Evolutionary conservation across 257 asterid species (phyloP).

Genomic region (Nicotiana paniculata): DNA sequence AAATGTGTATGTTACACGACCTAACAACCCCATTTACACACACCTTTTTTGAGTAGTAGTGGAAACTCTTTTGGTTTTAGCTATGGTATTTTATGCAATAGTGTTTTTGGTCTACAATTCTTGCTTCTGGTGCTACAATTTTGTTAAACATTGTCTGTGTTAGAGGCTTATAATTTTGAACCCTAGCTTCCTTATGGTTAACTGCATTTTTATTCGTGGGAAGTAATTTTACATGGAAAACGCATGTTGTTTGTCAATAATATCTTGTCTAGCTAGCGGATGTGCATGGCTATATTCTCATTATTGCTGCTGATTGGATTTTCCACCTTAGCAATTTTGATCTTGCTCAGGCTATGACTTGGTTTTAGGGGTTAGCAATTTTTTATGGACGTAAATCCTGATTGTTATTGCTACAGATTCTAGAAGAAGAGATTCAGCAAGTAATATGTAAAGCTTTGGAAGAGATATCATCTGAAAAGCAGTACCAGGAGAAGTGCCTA

Average conservation of each 20-base stretch:
- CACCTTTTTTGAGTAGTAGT: background rate
- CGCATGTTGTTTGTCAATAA: background rate
- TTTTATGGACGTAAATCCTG: background rate
- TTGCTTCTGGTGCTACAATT: background rate
- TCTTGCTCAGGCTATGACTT: background rate
- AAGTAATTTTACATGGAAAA: background rate
- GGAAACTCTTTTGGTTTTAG: background rate
- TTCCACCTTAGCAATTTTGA: background rate
- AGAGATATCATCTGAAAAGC: conserved; percentile 69
- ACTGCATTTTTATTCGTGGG: background rate
- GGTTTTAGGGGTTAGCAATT: conserved; percentile 1
- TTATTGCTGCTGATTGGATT: background rate
- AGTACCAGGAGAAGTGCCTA: conserved; percentile 73
- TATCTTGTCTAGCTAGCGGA: background rate
- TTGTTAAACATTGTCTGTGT: background rate
- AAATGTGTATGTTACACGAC: background rate
- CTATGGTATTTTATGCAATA: background rate
- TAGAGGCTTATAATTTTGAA: background rate
- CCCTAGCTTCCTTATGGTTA: background rate
- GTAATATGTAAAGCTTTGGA: conserved; percentile 66
- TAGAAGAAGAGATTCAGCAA: conserved; percentile 53
- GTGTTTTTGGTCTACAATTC: background rate
- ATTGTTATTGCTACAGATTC: conserved; percentile 37
- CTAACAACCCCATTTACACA: background rate
- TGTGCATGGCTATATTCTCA: background rate